A percentile compares a stretch with the other conserved stretches of the same genome.
Evolutionary conservation across 306 rosid species (phyloP).

Genomic region (Dalbergia cultrata): DNA sequence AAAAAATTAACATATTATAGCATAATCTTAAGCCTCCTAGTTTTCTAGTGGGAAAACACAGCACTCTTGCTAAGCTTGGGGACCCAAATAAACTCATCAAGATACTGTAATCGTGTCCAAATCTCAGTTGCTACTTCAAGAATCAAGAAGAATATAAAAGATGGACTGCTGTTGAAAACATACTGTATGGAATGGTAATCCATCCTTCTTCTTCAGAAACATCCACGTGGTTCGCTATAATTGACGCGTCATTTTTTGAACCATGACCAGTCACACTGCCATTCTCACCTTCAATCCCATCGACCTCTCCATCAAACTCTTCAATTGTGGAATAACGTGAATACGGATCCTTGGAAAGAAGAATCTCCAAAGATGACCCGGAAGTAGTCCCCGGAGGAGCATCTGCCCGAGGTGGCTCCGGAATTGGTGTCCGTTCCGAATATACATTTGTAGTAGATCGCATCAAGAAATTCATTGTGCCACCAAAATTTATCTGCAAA

Average conservation of each 20-base stretch:
- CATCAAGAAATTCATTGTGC: constrained; percentile 80
- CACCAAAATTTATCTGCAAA: constrained; percentile 52
- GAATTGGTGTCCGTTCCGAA: constrained; percentile 57
- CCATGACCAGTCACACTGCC: constrained; percentile 42
- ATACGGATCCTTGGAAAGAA: constrained; percentile 65
- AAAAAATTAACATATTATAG: constrained; percentile 4
- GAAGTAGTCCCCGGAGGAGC: constrained; percentile 47
- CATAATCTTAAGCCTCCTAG: not conserved
- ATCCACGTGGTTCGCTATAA: constrained; percentile 72
- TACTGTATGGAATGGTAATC: constrained; percentile 87
- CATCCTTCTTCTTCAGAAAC: constrained; percentile 93
- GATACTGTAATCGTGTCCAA: not conserved
- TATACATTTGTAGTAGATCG: constrained; percentile 64
- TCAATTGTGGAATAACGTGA: constrained; percentile 54
- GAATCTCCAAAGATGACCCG: constrained; percentile 67
- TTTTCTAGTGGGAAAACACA: not conserved
- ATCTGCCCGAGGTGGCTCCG: constrained; percentile 51
- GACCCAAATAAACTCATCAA: not conserved
- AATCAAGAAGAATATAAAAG: not conserved
- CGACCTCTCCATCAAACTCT: constrained; percentile 58
- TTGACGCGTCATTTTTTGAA: constrained; percentile 52
- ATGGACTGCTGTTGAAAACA: constrained; percentile 40
- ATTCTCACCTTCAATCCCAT: constrained; percentile 55
- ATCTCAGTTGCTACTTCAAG: not conserved
- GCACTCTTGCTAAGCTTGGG: not conserved